phyloP scores from a whole-genome alignment of 805 yeast genomes.

The Naumovozyma dairenensis region DNA sequence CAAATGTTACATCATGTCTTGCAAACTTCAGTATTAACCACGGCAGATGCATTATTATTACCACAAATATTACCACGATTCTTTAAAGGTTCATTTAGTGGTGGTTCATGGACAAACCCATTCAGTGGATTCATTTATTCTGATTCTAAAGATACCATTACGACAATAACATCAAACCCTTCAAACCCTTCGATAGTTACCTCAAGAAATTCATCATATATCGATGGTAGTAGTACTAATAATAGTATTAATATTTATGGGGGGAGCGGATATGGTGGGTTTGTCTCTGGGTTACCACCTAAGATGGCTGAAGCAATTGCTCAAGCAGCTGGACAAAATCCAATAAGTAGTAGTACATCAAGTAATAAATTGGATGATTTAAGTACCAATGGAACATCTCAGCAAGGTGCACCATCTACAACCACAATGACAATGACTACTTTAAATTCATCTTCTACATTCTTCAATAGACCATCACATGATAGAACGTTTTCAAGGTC shows the following conservation, averaged over 20 bases:
- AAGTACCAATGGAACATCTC: background rate
- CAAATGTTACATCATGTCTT: conserved; percentile 23
- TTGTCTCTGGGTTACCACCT: conserved; percentile 11
- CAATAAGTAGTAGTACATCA: conserved; percentile 1
- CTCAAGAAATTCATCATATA: conserved; percentile 1
- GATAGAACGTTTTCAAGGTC: conserved; percentile 14
- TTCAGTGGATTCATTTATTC: conserved; percentile 32
- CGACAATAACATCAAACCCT: background rate
- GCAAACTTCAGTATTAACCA: conserved; percentile 15
- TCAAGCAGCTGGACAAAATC: conserved; percentile 13
- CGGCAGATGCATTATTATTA: conserved; percentile 19
- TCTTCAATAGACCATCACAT: conserved; percentile 10
- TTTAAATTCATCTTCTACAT: conserved; percentile 1
- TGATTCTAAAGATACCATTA: conserved; percentile 4
- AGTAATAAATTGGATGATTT: conserved; percentile 1
- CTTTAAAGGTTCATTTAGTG: conserved; percentile 54
- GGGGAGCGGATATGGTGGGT: too few relatives aligned
- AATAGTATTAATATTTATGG: too few relatives aligned
- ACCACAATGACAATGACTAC: background rate
- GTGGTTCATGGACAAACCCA: conserved; percentile 74
- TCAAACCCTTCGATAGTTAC: background rate
- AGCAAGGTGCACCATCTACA: background rate
- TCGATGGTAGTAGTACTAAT: too few relatives aligned
- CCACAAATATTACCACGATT: conserved; percentile 69
- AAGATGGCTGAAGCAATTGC: conserved; percentile 19